Conservation (phyloP, 192 early-diverging fungal species). For the Jimgerdemannia lactiflua region DNA sequence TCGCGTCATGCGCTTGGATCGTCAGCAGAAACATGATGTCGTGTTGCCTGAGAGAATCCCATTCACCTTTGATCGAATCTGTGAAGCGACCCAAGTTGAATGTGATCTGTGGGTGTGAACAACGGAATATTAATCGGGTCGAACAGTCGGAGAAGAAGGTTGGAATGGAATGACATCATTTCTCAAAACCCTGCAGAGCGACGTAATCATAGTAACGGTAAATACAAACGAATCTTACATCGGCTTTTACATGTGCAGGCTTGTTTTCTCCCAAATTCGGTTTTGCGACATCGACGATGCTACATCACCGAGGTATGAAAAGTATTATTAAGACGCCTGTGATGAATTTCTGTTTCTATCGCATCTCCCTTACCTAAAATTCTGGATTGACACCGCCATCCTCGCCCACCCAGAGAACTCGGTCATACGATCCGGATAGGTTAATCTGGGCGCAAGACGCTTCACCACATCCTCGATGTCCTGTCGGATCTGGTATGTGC, state of each 20-base stretch:
- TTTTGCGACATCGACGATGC: conserved; percentile 68
- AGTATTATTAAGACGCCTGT: background rate
- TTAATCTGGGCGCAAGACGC: conserved; percentile 67
- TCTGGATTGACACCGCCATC: conserved; percentile 78
- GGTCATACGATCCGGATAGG: conserved; percentile 52
- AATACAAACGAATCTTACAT: conserved; percentile 40
- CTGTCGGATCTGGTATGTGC: conserved; percentile 78
- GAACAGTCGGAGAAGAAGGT: background rate
- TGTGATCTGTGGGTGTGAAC: conserved; percentile 17
- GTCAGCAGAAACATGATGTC: conserved; percentile 89
- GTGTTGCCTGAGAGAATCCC: conserved; percentile 81
- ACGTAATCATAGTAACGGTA: too few species aligned
- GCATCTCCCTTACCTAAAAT: conserved; percentile 38
- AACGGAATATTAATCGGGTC: too few species aligned
- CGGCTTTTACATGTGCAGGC: conserved; percentile 76
- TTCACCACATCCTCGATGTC: conserved; percentile 87
- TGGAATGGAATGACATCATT: too few species aligned
- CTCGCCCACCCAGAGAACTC: conserved; percentile 93
- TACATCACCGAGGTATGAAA: conserved; percentile 4
- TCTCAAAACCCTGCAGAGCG: too few species aligned
- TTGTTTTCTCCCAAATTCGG: conserved; percentile 68
- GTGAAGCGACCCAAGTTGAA: conserved; percentile 66
- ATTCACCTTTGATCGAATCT: conserved; percentile 76
- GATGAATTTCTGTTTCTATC: conserved; percentile 5
- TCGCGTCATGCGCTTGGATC: conserved; percentile 53